Conservation (phyloP, 148 eudicot species). For the Amaranthus hypochondriacus region DNA sequence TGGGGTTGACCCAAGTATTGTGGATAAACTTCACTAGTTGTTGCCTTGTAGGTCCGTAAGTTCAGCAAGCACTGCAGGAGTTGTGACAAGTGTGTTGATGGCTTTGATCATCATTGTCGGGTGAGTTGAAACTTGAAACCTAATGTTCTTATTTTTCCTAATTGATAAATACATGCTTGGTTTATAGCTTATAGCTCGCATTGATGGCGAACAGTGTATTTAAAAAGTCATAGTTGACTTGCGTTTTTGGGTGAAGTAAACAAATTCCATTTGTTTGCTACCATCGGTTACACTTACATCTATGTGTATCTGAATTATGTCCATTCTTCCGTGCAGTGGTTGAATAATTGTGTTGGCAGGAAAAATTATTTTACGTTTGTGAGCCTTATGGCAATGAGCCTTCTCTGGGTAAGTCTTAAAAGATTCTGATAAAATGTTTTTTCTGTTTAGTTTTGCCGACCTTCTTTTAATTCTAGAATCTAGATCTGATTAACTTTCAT, state of each 20-base stretch:
- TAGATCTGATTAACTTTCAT: not conserved
- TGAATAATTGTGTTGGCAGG: slow-evolving; percentile 92
- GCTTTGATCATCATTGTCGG: slow-evolving; percentile 98
- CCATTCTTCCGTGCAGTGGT: slow-evolving; percentile 65
- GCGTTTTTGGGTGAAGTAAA: not conserved
- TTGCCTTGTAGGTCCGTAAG: slow-evolving; percentile 62
- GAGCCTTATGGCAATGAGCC: slow-evolving; percentile 82
- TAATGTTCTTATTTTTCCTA: not conserved
- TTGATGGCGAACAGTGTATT: not conserved
- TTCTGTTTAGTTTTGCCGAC: not conserved
- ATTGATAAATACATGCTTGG: not conserved
- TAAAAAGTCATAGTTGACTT: not conserved
- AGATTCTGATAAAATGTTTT: slow-evolving; percentile 8
- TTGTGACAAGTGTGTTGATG: slow-evolving; percentile 95
- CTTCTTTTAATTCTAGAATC: not conserved
- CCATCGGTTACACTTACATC: not conserved
- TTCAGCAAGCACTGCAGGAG: slow-evolving; percentile 96
- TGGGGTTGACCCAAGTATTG: not conserved
- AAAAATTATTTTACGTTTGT: slow-evolving; percentile 79
- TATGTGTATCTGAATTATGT: not conserved
- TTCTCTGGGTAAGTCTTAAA: slow-evolving; percentile 67
- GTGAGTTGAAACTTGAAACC: slow-evolving; percentile 41
- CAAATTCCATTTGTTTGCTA: not conserved
- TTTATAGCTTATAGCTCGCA: too few species aligned
- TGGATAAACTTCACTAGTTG: slow-evolving; percentile 13